phyloP scores from a whole-genome alignment of 768 basidiomycete species.

The Coprinellus micaceus region DNA sequence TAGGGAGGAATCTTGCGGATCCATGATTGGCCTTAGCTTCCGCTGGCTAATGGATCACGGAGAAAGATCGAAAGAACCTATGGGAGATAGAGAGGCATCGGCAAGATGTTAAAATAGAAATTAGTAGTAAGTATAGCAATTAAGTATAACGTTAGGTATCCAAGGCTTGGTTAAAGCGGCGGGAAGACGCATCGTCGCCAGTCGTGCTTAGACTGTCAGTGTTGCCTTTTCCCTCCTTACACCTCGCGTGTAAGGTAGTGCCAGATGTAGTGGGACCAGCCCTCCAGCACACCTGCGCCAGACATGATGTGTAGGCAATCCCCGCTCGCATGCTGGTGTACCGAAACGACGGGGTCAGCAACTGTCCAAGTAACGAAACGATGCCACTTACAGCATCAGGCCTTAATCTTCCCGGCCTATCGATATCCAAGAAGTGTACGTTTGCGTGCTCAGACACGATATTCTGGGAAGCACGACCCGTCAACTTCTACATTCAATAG shows the following conservation, averaged over 20 bases:
- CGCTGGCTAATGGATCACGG: too few relatives aligned
- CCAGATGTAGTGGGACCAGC: constrained; percentile 49
- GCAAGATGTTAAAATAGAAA: too few relatives aligned
- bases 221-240: too few relatives aligned
- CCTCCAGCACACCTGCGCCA: constrained; percentile 47
- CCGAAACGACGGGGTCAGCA: background rate
- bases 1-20: too few relatives aligned
- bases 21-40: too few relatives aligned
- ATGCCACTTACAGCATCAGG: constrained; percentile 58
- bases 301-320: constrained; percentile 49
- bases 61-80: too few relatives aligned
- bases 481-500: constrained; percentile 2
- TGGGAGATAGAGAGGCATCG: too few relatives aligned
- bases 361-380: background rate
- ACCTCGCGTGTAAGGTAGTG: constrained; percentile 32
- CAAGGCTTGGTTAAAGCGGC: too few relatives aligned
- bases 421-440: constrained; percentile 57
- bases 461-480: constrained; percentile 37
- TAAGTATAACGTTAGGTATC: too few relatives aligned
- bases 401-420: constrained; percentile 56
- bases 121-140: too few relatives aligned
- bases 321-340: constrained; percentile 34
- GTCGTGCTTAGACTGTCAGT: background rate
- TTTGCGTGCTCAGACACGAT: constrained; percentile 40
- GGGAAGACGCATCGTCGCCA: too few relatives aligned